Conservation (phyloP, 106 monocot species). For the Gastrodia elata region DNA sequence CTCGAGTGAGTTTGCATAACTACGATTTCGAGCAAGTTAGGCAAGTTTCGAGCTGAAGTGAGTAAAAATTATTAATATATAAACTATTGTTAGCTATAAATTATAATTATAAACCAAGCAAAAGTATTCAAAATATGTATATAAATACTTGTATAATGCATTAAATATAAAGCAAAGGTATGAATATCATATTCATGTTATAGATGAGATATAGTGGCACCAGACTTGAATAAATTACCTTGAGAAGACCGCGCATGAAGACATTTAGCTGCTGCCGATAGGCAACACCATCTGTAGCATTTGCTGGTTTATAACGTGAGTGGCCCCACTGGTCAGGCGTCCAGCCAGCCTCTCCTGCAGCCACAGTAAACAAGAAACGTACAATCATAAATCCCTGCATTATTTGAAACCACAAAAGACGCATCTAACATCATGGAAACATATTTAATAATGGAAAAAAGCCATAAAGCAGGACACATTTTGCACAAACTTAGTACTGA, state of each 20-base stretch:
- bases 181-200: too few relatives aligned
- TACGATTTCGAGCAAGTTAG: too few relatives aligned
- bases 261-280: slow-evolving; percentile 67
- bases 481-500: neutral
- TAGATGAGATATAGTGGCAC: too few relatives aligned
- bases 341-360: slow-evolving; percentile 95
- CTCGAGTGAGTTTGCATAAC: too few relatives aligned
- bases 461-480: neutral
- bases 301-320: slow-evolving; percentile 64
- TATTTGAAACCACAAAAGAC: neutral
- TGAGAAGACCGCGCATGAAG: slow-evolving; percentile 76
- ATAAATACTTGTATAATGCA: too few relatives aligned
- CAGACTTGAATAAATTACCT: slow-evolving; percentile 33
- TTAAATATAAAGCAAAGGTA: too few relatives aligned
- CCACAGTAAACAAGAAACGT: neutral
- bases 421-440: neutral
- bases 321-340: slow-evolving; percentile 96
- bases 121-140: too few relatives aligned
- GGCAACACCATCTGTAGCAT: slow-evolving; percentile 41
- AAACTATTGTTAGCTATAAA: too few relatives aligned
- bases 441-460: neutral
- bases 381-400: neutral
- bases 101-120: too few relatives aligned
- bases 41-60: too few relatives aligned
- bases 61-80: too few relatives aligned